Percentiles rank a stretch among this genome's conserved stretches.
Conservation (phyloP, 768 basidiomycete genomes). For the Tylopilus rubrobrunneus region DNA sequence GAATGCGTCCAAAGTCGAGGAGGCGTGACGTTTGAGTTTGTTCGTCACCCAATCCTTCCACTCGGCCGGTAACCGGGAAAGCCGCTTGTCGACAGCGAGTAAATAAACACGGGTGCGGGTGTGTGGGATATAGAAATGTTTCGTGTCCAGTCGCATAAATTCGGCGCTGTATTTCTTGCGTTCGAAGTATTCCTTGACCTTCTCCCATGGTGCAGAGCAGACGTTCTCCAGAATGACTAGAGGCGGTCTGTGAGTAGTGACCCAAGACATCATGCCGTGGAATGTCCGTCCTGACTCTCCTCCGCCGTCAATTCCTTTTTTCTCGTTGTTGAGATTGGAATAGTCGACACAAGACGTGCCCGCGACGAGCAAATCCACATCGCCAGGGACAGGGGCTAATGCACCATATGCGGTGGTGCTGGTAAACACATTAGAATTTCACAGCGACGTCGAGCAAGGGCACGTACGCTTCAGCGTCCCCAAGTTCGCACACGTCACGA, state of each 20-base stretch:
- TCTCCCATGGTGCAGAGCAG: conserved; percentile 82
- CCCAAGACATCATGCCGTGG: conserved; percentile 93
- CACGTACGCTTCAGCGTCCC: conserved; percentile 70
- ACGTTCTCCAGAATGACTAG: conserved; percentile 96
- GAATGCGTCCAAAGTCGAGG: conserved; percentile 87
- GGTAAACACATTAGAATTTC: conserved; percentile 4
- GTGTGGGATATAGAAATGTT: conserved; percentile 91
- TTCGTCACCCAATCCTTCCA: conserved; percentile 64
- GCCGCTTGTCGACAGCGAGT: conserved; percentile 66
- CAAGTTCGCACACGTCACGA: conserved; percentile 90
- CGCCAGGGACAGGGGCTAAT: conserved; percentile 78
- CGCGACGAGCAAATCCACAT: conserved; percentile 87
- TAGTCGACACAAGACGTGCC: conserved; percentile 98
- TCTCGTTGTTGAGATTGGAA: conserved; percentile 91
- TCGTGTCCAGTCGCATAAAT: conserved; percentile 72
- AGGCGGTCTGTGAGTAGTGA: conserved; percentile 79
- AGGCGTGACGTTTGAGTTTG: conserved; percentile 77
- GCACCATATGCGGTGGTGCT: conserved; percentile 94
- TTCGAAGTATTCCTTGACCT: conserved; percentile 73
- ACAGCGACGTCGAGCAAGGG: not conserved
- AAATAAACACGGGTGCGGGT: conserved; percentile 90
- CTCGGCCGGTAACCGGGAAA: conserved; percentile 54
- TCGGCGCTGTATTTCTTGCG: conserved; percentile 72
- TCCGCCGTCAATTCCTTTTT: conserved; percentile 82
- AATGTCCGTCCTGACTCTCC: conserved; percentile 95